Base-by-base conservation (phyloP, 176 grass and related monocot genomes). In the Ampelocalamus luodianensis region DNA sequence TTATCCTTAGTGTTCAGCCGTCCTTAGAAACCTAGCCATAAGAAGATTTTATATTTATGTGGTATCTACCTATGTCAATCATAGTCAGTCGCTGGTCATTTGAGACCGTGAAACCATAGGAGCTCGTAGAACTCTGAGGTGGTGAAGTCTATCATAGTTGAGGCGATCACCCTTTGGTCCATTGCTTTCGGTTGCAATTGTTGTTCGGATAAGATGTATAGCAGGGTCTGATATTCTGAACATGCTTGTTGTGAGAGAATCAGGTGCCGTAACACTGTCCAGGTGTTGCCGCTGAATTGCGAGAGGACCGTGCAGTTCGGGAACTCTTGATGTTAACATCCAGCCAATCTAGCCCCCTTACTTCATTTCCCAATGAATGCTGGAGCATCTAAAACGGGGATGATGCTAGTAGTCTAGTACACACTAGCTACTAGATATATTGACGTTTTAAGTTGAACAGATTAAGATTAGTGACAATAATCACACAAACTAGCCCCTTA, bases 271-370 rank as follows among this genome's bases (percentile, higher is more conserved):
- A 2, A 34, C 32, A 34, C 32, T 34, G 32, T 34, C 32, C 32
- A 34, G 2, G 32, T 34, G 32, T 34, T 34, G 32, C 32, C 32
- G 32, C 32, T 34, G 32, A 34, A 34, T 3, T 34, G 32, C 32
- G 32, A 34, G 32, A 34, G 32, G 32, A 34, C 32, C 32, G 32
- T 34, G 32, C 32, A 34, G 32, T 34, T 34, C 32, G 32, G 32
- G 32, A 34, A 34, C 32, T 34, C 32, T 34, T 34, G 32, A 34
- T 34, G 87, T 73, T 84, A 27, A 84, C 80, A 55, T 66, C 56
- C 3, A 8, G 24, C 73, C 80, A 88, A 82, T 79, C 16, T 14
- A 61, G 5, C 1, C 17, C n/a, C 8, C 18, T 68, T 46, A 44
- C 65, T 64, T 44, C 9, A 6, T 9, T 72, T 43, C 4, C 4